Evolutionary conservation across 2,329 filamentous ascomycete genomes (phyloP).

Genomic region (Alternaria sp.): DNA sequence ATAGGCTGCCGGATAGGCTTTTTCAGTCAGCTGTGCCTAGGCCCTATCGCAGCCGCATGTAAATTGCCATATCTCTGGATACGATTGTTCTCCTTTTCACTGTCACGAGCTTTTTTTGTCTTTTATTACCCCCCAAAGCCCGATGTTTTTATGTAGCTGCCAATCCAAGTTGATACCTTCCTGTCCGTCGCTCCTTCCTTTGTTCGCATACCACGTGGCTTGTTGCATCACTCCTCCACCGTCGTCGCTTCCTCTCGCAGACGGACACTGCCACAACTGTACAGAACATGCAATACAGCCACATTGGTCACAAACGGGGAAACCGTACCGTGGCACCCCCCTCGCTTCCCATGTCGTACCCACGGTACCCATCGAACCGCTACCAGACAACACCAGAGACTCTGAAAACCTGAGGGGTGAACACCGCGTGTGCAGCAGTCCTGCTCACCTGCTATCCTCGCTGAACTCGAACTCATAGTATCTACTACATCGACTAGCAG

Average conservation of each 20-base stretch:
- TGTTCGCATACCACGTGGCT: neutral
- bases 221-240: neutral
- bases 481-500: neutral
- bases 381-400: conserved; percentile 1
- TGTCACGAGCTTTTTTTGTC: conserved; percentile 21
- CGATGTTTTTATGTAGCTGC: conserved; percentile 21
- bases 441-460: neutral
- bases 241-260: neutral
- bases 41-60: conserved; percentile 42
- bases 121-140: conserved; percentile 11
- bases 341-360: neutral
- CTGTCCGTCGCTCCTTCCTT: neutral
- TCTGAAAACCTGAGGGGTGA: neutral
- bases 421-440: neutral
- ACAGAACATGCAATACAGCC: neutral
- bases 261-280: neutral
- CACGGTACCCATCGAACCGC: conserved; percentile 11
- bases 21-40: conserved; percentile 36
- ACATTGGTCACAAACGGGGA: neutral
- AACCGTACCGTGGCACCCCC: neutral
- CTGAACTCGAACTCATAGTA: neutral
- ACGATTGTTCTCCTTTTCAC: conserved; percentile 17
- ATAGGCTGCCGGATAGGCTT: conserved; percentile 43
- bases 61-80: conserved; percentile 22
- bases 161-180: conserved; percentile 25